These are phyloP conservation scores for Oropetium thomaeum DNA, from an alignment of 176 grass and related monocot genomes.

Conservation along the genomic window DNA sequence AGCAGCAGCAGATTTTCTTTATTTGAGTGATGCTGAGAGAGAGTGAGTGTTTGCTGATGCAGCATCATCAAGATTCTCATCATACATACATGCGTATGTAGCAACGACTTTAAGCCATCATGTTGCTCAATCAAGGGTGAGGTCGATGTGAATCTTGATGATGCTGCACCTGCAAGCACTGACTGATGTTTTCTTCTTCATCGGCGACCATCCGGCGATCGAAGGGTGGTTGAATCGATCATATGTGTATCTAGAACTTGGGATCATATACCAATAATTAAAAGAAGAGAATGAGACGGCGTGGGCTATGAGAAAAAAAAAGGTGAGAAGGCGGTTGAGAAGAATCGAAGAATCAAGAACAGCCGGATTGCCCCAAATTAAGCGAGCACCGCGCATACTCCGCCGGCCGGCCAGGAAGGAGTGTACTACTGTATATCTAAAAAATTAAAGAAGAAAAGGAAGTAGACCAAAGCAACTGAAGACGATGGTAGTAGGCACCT, in stretches of 20 bases:
- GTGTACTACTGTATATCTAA: background rate
- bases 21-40: background rate
- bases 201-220: too few relatives aligned
- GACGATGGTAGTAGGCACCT: background rate
- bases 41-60: conserved; percentile 74
- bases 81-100: background rate
- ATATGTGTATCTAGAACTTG: background rate
- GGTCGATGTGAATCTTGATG: conserved; percentile 93
- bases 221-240: background rate
- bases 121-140: conserved; percentile 1
- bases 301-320: background rate
- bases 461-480: background rate
- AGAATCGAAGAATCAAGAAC: conserved; percentile 8
- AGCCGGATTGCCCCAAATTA: background rate
- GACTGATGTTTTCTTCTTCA: conserved; percentile 27
- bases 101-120: background rate
- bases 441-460: too few relatives aligned
- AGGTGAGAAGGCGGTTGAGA: background rate
- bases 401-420: background rate
- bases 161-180: conserved; percentile 77
- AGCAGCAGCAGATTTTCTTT: background rate
- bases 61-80: conserved; percentile 99
- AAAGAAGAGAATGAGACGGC: background rate
- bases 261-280: too few relatives aligned
- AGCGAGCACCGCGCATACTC: background rate